Base-by-base conservation (phyloP, 2,329 filamentous ascomycete genomes). In the Fusarium bulbicola region DNA sequence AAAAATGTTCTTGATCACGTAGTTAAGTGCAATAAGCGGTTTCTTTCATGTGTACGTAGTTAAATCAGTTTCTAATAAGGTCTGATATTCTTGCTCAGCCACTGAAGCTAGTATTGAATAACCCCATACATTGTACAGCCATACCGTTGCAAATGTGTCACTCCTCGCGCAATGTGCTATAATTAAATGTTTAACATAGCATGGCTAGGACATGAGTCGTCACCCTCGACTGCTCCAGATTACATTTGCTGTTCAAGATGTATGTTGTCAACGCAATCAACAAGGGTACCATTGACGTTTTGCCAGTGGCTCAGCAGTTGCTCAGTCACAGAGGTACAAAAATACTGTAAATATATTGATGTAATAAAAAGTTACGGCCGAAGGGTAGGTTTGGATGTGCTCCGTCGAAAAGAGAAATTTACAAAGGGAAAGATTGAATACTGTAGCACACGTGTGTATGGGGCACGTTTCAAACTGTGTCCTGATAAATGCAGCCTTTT, bases 261-360 rank as follows among this genome's bases (percentile, higher is more conserved):
- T 59, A 30, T 62, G 47, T 34, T 36, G 59, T 65, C 62, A 47
- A 68, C 59, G 71, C 56, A 73, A 75, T 66, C 50, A 58, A 50
- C 53, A 45, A 56, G 49, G 49, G 57, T 57, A 26, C 34, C 42
- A 61, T 77, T 74, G 74, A 77, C 75, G 74, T 75, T 62, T 34
- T 34, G 36, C 40, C 18, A 37, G 75, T 77, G 75, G 75, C 75
- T 77, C 64, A 76, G 75, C 66, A 24, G 67, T 30, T 63, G 21
- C 32, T 24, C 34, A 64, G 32, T 30, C 26, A 24, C 45, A 37
- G 28, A 54, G 39, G 53, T 47, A 66, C 21, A 34, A 34, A 62
- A 57, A 26, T 28, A 40, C 18, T 40, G 34, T n/a, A 24, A 37
- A 34, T n/a, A 70, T 7, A 26, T 47, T 21, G 10, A 49, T 30